Base-by-base conservation (phyloP, 257 asterid species). In the Sherardia arvensis region DNA sequence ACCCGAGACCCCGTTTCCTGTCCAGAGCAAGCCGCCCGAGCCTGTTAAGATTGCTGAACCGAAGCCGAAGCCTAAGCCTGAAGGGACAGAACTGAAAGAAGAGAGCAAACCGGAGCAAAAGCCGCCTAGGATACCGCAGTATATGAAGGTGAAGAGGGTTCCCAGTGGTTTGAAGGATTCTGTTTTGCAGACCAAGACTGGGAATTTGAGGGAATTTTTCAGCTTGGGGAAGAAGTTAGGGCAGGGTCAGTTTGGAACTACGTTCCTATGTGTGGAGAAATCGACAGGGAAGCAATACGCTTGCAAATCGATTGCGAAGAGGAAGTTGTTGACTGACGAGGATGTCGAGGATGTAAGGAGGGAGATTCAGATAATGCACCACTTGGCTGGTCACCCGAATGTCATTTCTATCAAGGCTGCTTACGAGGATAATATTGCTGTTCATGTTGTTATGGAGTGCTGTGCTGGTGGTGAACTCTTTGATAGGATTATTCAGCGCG, bases 291-390 rank as follows among this genome's bases (percentile, higher is more conserved):
- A 64, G 59, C 85, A 91, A 63, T 88, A 74, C n/a, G 98, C 98
- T 7, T 91, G 98, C 85, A 91, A 91, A 65, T 91, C 98, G 3
- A 91, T 91, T 60, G 95, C 96, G 14, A 91, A 91, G 87, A 84
- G 98, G 81, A 91, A 91, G 84, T 71, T 91, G 38, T 66, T 88
- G 64, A 79, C 89, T 0, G 96, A 91, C 36, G 98, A 91, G 10
- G 98, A 91, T 49, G 98, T 91, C 18, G 98, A 91, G 81, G 98
- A 91, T 73, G 98, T 91, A 38, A 84, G 98, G 70, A 80, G 98
- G 81, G 98, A 91, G 54, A 84, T 91, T 79, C 98, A 91, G 85
- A 91, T 91, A 80, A 88, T 91, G 98, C 98, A 91, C 78, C 98
- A 91, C 72, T 77, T 91, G 70, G 84, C 94, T 0, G 98, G 94